Evolutionary conservation across 768 basidiomycete genomes (phyloP).

Genomic region (Boletus huronensis): DNA sequence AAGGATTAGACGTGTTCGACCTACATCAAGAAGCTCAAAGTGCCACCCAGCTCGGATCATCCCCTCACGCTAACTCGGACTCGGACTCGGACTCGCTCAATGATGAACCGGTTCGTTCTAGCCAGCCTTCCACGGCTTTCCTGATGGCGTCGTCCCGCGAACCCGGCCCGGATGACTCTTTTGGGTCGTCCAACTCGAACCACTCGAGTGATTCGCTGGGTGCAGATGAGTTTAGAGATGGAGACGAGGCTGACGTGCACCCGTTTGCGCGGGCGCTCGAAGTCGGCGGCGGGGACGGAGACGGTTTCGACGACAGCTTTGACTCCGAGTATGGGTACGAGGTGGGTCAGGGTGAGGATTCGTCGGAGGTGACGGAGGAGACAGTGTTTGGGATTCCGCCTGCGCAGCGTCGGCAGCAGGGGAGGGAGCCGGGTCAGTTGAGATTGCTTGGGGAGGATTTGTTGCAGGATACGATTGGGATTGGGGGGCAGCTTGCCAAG

Average conservation of each 20-base stretch:
- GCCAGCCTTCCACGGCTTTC: constrained; percentile 69
- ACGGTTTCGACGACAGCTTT: constrained; percentile 50
- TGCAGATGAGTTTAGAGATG: constrained; percentile 39
- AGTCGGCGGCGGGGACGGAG: constrained; percentile 33
- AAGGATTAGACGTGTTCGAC: constrained; percentile 24
- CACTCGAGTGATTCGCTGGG: constrained; percentile 56
- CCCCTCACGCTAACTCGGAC: constrained; percentile 14
- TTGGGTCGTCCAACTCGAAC: constrained; percentile 52
- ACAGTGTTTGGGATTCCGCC: constrained; percentile 71
- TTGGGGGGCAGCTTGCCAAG: constrained; percentile 49
- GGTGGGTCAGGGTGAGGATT: constrained; percentile 14
- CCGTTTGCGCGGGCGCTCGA: constrained; percentile 51
- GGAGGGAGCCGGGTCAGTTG: constrained; percentile 33
- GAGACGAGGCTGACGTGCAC: constrained; percentile 45
- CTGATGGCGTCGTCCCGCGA: constrained; percentile 51
- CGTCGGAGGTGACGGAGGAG: constrained; percentile 44
- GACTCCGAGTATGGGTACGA: constrained; percentile 43
- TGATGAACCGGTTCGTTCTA: constrained; percentile 50
- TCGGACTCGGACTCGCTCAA: constrained; percentile 58
- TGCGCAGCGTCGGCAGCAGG: constrained; percentile 38
- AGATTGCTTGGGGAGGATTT: constrained; percentile 62
- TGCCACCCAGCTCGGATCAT: constrained; percentile 10
- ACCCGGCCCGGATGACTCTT: constrained; percentile 32
- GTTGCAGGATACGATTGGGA: constrained; percentile 60
- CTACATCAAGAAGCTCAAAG: constrained; percentile 25